Evolutionary conservation across 1,284 basidiomycete genomes (phyloP), one percentile per base, ranked within the genome.

Genomic region (Microbotryum lychnidis-dioicae): DNA sequence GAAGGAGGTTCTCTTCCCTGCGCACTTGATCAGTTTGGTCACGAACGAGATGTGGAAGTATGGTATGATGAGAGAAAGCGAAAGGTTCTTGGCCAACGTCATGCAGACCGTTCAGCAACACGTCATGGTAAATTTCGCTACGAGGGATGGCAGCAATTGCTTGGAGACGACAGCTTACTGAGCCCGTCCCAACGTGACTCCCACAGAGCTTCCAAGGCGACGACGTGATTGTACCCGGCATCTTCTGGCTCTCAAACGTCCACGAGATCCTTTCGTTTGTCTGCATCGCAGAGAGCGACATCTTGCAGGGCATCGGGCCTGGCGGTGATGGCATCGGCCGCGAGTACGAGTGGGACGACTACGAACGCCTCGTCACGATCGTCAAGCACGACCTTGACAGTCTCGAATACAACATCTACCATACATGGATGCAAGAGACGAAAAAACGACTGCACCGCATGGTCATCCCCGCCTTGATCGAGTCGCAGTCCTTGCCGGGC

Each of bases 1-100:
- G 65, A 98, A 97, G 77, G 96, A 99, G 76, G 93, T 98, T 58
- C 81, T 99, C 49, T 99, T 98, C 87, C 96, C 96, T 6, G 94
- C 96, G n/a, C 97, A 98, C 76, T 83, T 99, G 63, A 98, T 98
- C 77, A 91, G 89, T 72, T 80, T 98, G 55, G 87, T 97, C 63
- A 96, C 92, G 23, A 99, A 98, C 76, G 96, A 98, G 77, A 98
- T 98, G 94, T 99, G 96, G 96, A 97, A 97, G 78, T 91, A 97
- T 72, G 92, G 93, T 31, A 84, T 99, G 72, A 97, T 98, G 70
- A 83, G 86, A 29, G 94, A 98, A 76, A 96, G 91, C 76, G 96
- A 98, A 76, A 82, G 93, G 46, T 98, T 98, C 83, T 80, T 99
- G 63, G 96, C 96, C 47, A 97, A 97, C 73, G 90, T 98, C 61